A percentile compares a stretch with the other conserved stretches of the same genome.
Evolutionary conservation across 2,329 filamentous ascomycete genomes (phyloP).

Genomic region (Periconia digitata): DNA sequence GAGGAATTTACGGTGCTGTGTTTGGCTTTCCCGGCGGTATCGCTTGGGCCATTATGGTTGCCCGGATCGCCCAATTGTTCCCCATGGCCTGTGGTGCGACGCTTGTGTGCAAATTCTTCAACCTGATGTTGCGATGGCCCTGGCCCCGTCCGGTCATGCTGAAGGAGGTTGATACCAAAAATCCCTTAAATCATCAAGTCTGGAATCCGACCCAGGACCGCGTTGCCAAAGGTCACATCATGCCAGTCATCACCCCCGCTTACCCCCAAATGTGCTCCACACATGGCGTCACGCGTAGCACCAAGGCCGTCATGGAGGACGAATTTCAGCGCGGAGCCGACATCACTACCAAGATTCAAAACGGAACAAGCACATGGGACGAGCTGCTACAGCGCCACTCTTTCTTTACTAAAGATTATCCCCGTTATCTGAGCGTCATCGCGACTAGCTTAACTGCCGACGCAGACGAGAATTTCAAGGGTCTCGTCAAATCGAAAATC

Average conservation of each 20-base stretch:
- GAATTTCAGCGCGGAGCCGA: constrained; percentile 78
- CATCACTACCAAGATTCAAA: constrained; percentile 78
- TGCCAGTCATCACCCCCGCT: constrained; percentile 97
- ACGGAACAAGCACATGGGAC: constrained; percentile 77
- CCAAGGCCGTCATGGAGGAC: constrained; percentile 77
- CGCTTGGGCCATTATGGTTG: constrained; percentile 97
- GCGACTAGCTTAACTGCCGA: constrained; percentile 82
- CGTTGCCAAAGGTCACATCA: constrained; percentile 81
- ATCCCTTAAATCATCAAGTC: constrained; percentile 76
- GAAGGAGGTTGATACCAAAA: constrained; percentile 77
- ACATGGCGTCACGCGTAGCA: constrained; percentile 88
- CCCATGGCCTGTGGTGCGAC: constrained; percentile 87
- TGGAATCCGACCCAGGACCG: constrained; percentile 93
- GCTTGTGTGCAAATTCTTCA: constrained; percentile 91
- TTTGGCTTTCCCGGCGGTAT: constrained; percentile 96
- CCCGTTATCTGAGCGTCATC: constrained; percentile 91
- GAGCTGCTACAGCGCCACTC: constrained; percentile 86
- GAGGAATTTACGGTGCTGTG: constrained; percentile 93
- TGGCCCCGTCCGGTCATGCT: constrained; percentile 94
- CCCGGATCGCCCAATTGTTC: constrained; percentile 92
- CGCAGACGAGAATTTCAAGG: constrained; percentile 83
- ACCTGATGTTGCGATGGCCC: constrained; percentile 85
- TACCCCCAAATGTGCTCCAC: constrained; percentile 98
- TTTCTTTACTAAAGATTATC: constrained; percentile 92
- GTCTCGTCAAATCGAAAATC: constrained; percentile 91